phyloP scores from a whole-genome alignment of 352 stramenopile species.

The Globisporangium mamillatum region DNA sequence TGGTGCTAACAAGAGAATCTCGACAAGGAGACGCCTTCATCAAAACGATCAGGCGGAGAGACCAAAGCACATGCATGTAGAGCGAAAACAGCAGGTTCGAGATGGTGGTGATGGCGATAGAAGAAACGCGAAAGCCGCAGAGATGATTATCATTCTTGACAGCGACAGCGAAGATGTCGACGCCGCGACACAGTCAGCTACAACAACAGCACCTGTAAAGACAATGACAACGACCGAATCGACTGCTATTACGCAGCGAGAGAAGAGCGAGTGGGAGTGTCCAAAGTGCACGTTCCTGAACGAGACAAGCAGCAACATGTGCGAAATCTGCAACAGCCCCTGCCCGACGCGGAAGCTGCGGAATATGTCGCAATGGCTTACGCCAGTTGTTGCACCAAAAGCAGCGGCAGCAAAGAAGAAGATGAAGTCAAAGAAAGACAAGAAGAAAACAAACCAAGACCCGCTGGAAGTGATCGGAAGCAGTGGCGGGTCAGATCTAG shows the following conservation, averaged over 20 bases:
- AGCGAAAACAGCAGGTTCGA: background rate
- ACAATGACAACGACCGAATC: background rate
- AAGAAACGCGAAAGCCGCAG: background rate
- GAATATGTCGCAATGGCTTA: constrained; percentile 44
- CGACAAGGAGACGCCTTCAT: constrained; percentile 3
- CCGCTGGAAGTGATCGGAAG: constrained; percentile 38
- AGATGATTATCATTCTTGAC: constrained; percentile 7
- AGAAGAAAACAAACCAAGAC: background rate
- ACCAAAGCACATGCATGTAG: background rate
- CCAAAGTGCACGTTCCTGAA: constrained; percentile 52
- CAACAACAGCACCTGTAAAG: background rate
- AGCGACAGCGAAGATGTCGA: constrained; percentile 30
- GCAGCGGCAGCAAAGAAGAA: background rate
- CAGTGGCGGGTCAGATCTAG: constrained; percentile 27
- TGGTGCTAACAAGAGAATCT: background rate
- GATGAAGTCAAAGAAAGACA: background rate
- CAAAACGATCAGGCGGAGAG: background rate
- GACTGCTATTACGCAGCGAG: background rate
- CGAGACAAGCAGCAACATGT: constrained; percentile 21
- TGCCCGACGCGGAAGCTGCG: constrained; percentile 22
- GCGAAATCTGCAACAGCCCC: constrained; percentile 40
- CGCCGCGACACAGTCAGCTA: constrained; percentile 12
- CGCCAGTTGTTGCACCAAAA: constrained; percentile 12
- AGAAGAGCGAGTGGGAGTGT: constrained; percentile 34
- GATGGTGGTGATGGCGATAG: background rate